phyloP scores from a whole-genome alignment of 2,329 filamentous ascomycete genomes.

The Madurella mycetomatis region DNA sequence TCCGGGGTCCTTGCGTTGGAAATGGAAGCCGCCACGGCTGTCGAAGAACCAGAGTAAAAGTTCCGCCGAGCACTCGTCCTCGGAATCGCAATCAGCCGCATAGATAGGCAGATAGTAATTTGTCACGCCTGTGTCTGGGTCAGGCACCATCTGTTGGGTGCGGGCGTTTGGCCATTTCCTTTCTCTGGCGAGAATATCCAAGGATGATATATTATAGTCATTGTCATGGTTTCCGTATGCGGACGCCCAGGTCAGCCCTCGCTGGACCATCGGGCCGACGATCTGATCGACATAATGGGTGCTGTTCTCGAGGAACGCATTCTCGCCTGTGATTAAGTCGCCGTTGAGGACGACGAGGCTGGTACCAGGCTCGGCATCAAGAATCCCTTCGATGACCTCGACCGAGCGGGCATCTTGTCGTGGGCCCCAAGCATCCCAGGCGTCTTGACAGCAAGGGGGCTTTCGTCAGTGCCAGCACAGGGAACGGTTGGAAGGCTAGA shows the following conservation, averaged over 20 bases:
- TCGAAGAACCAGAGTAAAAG: slow-evolving; percentile 62
- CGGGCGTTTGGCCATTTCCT: slow-evolving; percentile 22
- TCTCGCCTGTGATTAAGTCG: slow-evolving; percentile 59
- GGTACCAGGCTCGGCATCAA: slow-evolving; percentile 32
- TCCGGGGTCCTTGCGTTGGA: slow-evolving; percentile 27
- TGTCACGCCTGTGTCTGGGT: slow-evolving; percentile 22
- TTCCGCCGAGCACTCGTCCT: slow-evolving; percentile 20
- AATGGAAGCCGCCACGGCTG: slow-evolving; percentile 44
- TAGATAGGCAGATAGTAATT: slow-evolving; percentile 34
- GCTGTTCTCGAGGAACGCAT: slow-evolving; percentile 44
- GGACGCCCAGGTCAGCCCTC: slow-evolving; percentile 48
- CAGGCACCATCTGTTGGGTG: slow-evolving; percentile 26
- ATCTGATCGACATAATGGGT: slow-evolving; percentile 48
- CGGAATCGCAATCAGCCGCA: slow-evolving; percentile 14
- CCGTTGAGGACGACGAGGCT: slow-evolving; percentile 58
- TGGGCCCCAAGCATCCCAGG: slow-evolving; percentile 36
- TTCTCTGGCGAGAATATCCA: slow-evolving; percentile 27
- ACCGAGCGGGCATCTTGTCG: slow-evolving; percentile 35
- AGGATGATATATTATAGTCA: slow-evolving; percentile 33
- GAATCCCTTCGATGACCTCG: slow-evolving; percentile 33
- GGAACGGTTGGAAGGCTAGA: background rate
- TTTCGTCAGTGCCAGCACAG: background rate
- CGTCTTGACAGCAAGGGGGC: slow-evolving; percentile 31
- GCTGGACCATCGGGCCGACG: slow-evolving; percentile 43
- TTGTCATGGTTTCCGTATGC: slow-evolving; percentile 61